These are phyloP conservation scores for Bigelowiella natans DNA, from an alignment of 78 protist genomes.

Conservation along the genomic window DNA sequence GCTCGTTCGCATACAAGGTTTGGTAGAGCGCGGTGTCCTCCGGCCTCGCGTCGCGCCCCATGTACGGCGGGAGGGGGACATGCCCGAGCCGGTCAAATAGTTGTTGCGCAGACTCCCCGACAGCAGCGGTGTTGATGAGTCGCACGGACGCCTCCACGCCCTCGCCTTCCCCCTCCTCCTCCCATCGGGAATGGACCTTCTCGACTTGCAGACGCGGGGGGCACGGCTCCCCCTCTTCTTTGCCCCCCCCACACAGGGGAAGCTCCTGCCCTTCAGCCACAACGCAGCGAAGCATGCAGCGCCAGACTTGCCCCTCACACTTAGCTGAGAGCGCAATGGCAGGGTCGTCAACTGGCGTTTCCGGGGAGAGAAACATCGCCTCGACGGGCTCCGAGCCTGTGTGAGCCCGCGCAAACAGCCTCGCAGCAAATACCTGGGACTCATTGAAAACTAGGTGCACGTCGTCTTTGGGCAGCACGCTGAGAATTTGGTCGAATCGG, in stretches of 20 bases:
- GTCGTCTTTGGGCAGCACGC: no score
- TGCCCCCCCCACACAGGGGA: no score
- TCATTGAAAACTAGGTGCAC: conserved; percentile 25
- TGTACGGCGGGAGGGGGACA: conserved; percentile 25
- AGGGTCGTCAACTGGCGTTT: no score
- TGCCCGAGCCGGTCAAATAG: neutral
- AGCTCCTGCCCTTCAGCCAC: no score
- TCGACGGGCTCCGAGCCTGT: neutral
- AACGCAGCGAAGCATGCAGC: conserved; percentile 14
- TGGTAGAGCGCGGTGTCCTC: neutral
- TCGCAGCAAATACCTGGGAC: conserved; percentile 4
- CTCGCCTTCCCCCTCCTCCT: neutral
- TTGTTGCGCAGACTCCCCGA: neutral
- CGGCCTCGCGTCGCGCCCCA: neutral
- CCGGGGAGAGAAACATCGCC: neutral
- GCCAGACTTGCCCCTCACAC: neutral
- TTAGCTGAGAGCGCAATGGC: neutral
- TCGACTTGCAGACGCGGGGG: neutral
- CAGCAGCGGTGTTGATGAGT: neutral
- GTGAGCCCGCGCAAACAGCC: neutral
- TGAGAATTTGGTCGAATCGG: no score
- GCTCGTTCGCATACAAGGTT: neutral
- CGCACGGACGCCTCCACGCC: conserved; percentile 3
- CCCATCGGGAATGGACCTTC: neutral
- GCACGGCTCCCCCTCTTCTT: neutral